Conservation (phyloP, 2,329 filamentous ascomycete genomes). For the Stemphylium lycopersici region DNA sequence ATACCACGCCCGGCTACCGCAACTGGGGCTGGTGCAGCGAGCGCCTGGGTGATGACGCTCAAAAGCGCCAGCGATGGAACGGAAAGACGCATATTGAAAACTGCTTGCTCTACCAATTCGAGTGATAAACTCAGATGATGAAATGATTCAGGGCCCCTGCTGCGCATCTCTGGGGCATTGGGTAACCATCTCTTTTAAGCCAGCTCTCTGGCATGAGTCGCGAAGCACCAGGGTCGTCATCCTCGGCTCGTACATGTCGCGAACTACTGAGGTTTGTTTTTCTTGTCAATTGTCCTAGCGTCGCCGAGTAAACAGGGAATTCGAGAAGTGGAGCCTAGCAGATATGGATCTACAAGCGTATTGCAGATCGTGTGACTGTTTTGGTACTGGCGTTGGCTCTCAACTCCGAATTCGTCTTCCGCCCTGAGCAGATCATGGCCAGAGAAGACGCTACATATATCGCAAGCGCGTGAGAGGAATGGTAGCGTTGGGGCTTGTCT, state of each 20-base stretch:
- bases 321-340: slow-evolving; percentile 1
- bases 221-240: background rate
- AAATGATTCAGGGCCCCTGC: background rate
- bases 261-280: background rate
- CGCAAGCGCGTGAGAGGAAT: too few relatives aligned
- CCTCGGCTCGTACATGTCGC: background rate
- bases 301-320: background rate
- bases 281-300: background rate
- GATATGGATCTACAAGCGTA: slow-evolving; percentile 1
- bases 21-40: slow-evolving; percentile 10
- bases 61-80: slow-evolving; percentile 15
- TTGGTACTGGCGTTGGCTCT: background rate
- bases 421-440: too few relatives aligned
- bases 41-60: slow-evolving; percentile 16
- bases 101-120: background rate
- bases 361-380: background rate
- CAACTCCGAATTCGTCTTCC: too few relatives aligned
- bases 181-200: background rate
- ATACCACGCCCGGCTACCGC: slow-evolving; percentile 4
- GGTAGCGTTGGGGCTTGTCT: too few relatives aligned
- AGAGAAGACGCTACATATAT: too few relatives aligned
- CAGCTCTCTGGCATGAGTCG: slow-evolving; percentile 6
- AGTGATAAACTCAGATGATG: background rate
- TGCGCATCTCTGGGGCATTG: background rate
- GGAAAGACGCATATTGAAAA: slow-evolving; percentile 15